A percentile compares a stretch with the other conserved stretches of the same genome.
phyloP scores from a whole-genome alignment of 495 filamentous ascomycete genomes.

The Hypoxylon cercidicola region DNA sequence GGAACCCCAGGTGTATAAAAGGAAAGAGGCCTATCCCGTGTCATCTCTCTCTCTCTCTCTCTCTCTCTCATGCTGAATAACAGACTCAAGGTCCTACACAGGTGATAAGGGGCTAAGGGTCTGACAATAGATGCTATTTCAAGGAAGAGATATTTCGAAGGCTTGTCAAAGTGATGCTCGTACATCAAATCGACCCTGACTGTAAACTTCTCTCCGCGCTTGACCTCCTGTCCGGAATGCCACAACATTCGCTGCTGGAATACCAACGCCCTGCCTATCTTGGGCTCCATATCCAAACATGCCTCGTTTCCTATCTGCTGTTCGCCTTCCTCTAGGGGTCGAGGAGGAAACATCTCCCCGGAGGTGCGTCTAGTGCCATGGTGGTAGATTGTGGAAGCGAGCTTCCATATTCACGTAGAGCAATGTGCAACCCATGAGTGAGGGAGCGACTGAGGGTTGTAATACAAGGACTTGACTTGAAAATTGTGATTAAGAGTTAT shows the following conservation, averaged over 20 bases:
- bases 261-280: constrained; percentile 74
- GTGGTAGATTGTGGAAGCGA: constrained; percentile 10
- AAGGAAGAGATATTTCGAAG: background rate
- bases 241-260: constrained; percentile 78
- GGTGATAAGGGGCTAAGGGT: background rate
- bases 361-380: constrained; percentile 26
- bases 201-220: constrained; percentile 77
- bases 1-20: background rate
- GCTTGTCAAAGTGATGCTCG: constrained; percentile 46
- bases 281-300: constrained; percentile 76
- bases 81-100: too few relatives aligned
- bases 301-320: constrained; percentile 69
- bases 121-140: background rate
- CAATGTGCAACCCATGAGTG: constrained; percentile 6
- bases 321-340: constrained; percentile 21
- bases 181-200: constrained; percentile 85
- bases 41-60: too few relatives aligned
- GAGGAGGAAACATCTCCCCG: constrained; percentile 25
- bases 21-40: background rate
- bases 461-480: too few relatives aligned
- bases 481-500: background rate
- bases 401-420: background rate
- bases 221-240: constrained; percentile 80
- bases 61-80: too few relatives aligned
- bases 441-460: constrained; percentile 24